Evolutionary conservation across 2,329 filamentous ascomycete species (phyloP).

Genomic region (Dendryphion nanum): DNA sequence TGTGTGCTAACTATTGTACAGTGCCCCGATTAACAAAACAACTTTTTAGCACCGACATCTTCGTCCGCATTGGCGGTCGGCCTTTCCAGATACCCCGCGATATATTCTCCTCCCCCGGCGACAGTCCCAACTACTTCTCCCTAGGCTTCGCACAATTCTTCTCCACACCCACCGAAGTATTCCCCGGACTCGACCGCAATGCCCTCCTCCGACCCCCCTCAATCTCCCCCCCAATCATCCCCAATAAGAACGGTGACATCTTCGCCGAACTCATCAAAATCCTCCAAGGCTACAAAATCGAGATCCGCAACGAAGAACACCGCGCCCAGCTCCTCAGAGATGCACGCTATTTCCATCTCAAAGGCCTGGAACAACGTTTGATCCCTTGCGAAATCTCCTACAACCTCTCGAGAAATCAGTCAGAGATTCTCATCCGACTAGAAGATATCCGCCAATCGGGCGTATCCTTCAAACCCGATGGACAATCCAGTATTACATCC

Average conservation of each 20-base stretch:
- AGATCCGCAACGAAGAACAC: slow-evolving; percentile 74
- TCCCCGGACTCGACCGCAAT: slow-evolving; percentile 78
- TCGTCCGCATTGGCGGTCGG: slow-evolving; percentile 82
- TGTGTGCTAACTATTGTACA: slow-evolving; percentile 41
- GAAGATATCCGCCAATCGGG: slow-evolving; percentile 90
- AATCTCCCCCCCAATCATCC: slow-evolving; percentile 78
- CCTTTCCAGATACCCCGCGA: slow-evolving; percentile 90
- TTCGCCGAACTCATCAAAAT: slow-evolving; percentile 82
- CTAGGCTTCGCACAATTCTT: slow-evolving; percentile 89
- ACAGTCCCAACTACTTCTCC: slow-evolving; percentile 94
- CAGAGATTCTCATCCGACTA: slow-evolving; percentile 76
- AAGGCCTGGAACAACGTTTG: slow-evolving; percentile 83
- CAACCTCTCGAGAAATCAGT: slow-evolving; percentile 66
- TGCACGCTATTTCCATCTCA: slow-evolving; percentile 90
- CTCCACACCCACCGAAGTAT: slow-evolving; percentile 73
- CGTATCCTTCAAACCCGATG: slow-evolving; percentile 62
- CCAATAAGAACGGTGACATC: slow-evolving; percentile 75
- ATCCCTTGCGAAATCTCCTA: slow-evolving; percentile 74
- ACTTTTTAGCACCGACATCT: slow-evolving; percentile 87
- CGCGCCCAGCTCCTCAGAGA: slow-evolving; percentile 76
- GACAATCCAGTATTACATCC: slow-evolving; percentile 17
- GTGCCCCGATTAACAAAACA: slow-evolving; percentile 88
- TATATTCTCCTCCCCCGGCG: slow-evolving; percentile 79
- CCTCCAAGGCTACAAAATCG: slow-evolving; percentile 77
- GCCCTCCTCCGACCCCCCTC: slow-evolving; percentile 81